Conservation (phyloP, 805 yeast genomes). For the Kodamaea laetipori region DNA sequence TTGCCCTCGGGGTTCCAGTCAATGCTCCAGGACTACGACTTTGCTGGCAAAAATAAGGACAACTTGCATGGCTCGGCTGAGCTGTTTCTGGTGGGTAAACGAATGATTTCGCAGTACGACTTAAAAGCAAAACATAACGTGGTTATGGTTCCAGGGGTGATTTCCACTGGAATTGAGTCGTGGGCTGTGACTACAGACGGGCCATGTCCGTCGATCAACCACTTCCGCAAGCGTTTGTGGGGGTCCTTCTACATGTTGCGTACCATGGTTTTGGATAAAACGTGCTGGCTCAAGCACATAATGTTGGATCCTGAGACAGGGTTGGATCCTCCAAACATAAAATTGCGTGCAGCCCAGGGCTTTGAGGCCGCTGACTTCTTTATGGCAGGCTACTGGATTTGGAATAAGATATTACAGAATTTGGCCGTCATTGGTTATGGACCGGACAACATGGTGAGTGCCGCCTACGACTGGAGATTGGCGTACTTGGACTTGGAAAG, state of each 20-base stretch:
- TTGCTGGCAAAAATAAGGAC: constrained; percentile 20
- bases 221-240: constrained; percentile 92
- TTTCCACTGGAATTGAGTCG: constrained; percentile 90
- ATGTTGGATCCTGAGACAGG: constrained; percentile 91
- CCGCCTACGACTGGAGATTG: constrained; percentile 95
- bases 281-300: constrained; percentile 91
- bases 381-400: constrained; percentile 97
- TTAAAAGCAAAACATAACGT: constrained; percentile 71
- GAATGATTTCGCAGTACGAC: constrained; percentile 53
- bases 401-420: constrained; percentile 95
- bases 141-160: constrained; percentile 93
- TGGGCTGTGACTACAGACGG: constrained; percentile 75
- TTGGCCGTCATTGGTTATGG: constrained; percentile 93
- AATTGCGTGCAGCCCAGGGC: constrained; percentile 89
- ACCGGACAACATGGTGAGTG: constrained; percentile 85
- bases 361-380: constrained; percentile 96
- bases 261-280: constrained; percentile 87
- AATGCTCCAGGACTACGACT: constrained; percentile 58
- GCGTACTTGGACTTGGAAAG: constrained; percentile 85
- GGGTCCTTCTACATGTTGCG: constrained; percentile 94
- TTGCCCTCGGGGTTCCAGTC: constrained; percentile 68
- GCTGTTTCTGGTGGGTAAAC: constrained; percentile 83
- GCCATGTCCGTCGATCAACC: constrained; percentile 80
- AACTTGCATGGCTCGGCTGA: constrained; percentile 61
- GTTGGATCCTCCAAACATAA: constrained; percentile 82